Evolutionary conservation across 371 early-diverging fungal genomes (phyloP), one percentile per base, ranked within the genome.

Genomic region (Rhizomucor pusillus): DNA sequence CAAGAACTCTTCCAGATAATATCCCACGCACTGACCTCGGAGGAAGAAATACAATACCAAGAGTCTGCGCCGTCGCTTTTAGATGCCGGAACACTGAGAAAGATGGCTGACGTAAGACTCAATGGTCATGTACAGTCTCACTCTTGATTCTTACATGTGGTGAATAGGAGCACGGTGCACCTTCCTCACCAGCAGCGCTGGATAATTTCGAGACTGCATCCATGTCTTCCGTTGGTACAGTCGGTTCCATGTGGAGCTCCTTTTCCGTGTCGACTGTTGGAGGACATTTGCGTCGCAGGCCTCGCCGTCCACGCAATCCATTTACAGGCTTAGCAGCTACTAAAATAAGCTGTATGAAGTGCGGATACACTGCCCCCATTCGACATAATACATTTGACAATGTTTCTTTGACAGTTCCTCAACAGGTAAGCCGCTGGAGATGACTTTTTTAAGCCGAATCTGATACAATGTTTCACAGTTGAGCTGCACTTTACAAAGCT

Each of bases 1-100:
- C 97, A 96, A 62, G 97, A 96, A 62, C 79, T 95, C 19, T 90
- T 95, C 54, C 92, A 93, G 65, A 80, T 94, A 7, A 86, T 96
- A 13, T 89, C 92, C 9, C 83, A 86, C 40, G 80, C 88, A 33
- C 61, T 96, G 6, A 84, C 88, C 7, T 75, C 84, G 4, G 95
- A 95, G 57, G 88, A 84, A 59, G 71, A 75, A 51, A 49, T 63
- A 22, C 75, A 75, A 52, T 78, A 75, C 43, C 51, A 60, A 23
- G 62, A 71, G 44, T 54, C 61, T 25, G 59, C 72, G 13, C 55
- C 73, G 5, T 73, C 79, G 12, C 49, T 78, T 47, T 56, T 78
- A 22, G 75, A 75, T 63, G 67, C 66, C 3, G 51, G 60, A 14
- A 56, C 69, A 1, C 33, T 78, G 10, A 54, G 70, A 46, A 56